These are phyloP conservation scores for Gamarada debralockiae DNA, from an alignment of 495 filamentous ascomycete genomes.

Conservation along the genomic window DNA sequence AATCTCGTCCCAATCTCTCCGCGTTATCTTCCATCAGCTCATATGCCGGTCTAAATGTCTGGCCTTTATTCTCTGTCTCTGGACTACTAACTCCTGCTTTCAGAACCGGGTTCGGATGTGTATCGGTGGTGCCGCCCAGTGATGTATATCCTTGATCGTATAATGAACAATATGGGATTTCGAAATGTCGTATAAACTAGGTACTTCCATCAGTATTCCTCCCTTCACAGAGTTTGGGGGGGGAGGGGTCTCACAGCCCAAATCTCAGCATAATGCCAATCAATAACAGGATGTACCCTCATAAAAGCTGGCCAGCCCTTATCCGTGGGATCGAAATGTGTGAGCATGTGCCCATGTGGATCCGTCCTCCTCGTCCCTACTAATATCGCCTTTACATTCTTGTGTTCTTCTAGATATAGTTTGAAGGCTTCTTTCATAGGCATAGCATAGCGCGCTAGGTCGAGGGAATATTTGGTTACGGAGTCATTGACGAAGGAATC, in stretches of 20 bases:
- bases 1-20: constrained; percentile 79
- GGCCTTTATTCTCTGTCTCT: constrained; percentile 3
- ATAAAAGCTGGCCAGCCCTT: constrained; percentile 89
- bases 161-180: constrained; percentile 75
- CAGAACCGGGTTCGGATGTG: constrained; percentile 80
- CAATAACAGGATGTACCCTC: constrained; percentile 90
- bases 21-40: constrained; percentile 79
- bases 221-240: background rate
- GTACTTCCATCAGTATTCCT: background rate
- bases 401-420: constrained; percentile 62
- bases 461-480: constrained; percentile 63
- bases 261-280: constrained; percentile 96
- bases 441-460: constrained; percentile 71
- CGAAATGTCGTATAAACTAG: constrained; percentile 79
- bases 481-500: constrained; percentile 75
- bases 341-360: constrained; percentile 76
- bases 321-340: constrained; percentile 82
- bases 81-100: constrained; percentile 35
- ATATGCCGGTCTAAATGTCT: constrained; percentile 75
- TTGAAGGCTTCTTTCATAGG: constrained; percentile 78
- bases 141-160: constrained; percentile 83
- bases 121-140: constrained; percentile 86
- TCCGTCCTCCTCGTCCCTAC: constrained; percentile 91
- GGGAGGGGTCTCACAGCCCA: constrained; percentile 65
- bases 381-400: constrained; percentile 74